Evolutionary conservation across 116 monocot species (phyloP), one percentile per base, ranked within the genome.

Genomic region (Dioscorea cayenensis): DNA sequence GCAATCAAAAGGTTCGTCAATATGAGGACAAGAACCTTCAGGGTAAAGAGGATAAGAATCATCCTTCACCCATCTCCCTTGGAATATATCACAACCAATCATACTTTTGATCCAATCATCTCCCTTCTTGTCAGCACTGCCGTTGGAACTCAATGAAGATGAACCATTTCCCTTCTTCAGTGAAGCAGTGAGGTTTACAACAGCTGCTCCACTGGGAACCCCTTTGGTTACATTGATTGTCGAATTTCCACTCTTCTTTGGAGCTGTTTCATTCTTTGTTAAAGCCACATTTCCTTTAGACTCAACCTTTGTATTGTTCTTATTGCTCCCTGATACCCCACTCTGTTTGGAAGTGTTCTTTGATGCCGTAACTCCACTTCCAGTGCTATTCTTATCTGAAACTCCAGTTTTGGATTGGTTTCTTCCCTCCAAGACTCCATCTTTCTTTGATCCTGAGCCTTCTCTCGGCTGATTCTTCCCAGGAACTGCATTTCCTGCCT

Each of bases 1-100:
- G 64, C 92, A 96, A 65, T 82, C 82, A 25, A 96, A 96, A 3
- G 92, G 87, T 66, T 96, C 96, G 69, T 92, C 96, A 7, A 96
- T 88, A 69, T 90, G 89, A 14, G 90, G 90, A 66, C 92, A 96
- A 28, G 96, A 87, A n/a, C 81, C 82, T 65, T 90, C 83, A 23
- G 90, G 79, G 73, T 96, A 96, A 22, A 92, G 79, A 14, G 96
- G 96, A 43, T 92, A 96, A 8, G 84, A 84, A 27, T 92, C 92
- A 70, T 96, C 96, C 21, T 78, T 77, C 67, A 96, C 84, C 96
- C 96, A 96, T 13, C 68, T 85, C 58, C 96, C 96, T 9, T 79
- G 80, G 64, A 80, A 90, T 63, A 96, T 68, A 72, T 96, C 90
- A 73, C 96, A 96, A 35, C 67, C 76, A 51, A 66, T 70, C 94